Evolutionary conservation across 2,329 filamentous ascomycete species (phyloP).

Genomic region (Lecanicillium sp.): DNA sequence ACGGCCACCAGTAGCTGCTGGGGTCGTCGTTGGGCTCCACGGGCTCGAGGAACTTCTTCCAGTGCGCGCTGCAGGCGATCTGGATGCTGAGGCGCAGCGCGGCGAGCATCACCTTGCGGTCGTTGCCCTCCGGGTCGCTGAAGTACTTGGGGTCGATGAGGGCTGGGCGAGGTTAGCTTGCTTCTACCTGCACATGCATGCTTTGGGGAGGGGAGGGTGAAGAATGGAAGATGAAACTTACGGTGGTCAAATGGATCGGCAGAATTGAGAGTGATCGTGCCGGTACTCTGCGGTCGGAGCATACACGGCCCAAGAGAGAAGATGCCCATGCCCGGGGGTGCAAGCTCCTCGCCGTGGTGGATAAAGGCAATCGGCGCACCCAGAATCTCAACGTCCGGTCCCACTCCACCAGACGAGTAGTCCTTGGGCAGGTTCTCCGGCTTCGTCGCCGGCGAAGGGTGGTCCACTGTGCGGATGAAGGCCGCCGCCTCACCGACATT

Average conservation of each 20-base stretch:
- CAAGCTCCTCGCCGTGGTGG: slow-evolving; percentile 18
- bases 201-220: background rate
- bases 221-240: slow-evolving; percentile 10
- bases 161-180: slow-evolving; percentile 13
- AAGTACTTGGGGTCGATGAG: slow-evolving; percentile 19
- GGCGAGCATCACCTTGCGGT: slow-evolving; percentile 17
- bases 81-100: slow-evolving; percentile 16
- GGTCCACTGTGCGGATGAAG: slow-evolving; percentile 17
- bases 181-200: too few relatives aligned
- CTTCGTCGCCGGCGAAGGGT: slow-evolving; percentile 5
- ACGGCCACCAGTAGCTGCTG: slow-evolving; percentile 19
- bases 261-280: slow-evolving; percentile 16
- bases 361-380: slow-evolving; percentile 16
- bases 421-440: slow-evolving; percentile 14
- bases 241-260: slow-evolving; percentile 18
- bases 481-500: slow-evolving; percentile 17
- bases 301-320: slow-evolving; percentile 14
- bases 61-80: slow-evolving; percentile 15
- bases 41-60: slow-evolving; percentile 16
- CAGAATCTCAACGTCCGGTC: slow-evolving; percentile 17
- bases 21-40: slow-evolving; percentile 15
- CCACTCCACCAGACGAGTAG: slow-evolving; percentile 16
- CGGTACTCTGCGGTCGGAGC: slow-evolving; percentile 17
- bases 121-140: slow-evolving; percentile 18
- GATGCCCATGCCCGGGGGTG: slow-evolving; percentile 5